These are phyloP conservation scores for Leishmania tarentolae DNA, from an alignment of 208 protist species.

Conservation along the genomic window DNA sequence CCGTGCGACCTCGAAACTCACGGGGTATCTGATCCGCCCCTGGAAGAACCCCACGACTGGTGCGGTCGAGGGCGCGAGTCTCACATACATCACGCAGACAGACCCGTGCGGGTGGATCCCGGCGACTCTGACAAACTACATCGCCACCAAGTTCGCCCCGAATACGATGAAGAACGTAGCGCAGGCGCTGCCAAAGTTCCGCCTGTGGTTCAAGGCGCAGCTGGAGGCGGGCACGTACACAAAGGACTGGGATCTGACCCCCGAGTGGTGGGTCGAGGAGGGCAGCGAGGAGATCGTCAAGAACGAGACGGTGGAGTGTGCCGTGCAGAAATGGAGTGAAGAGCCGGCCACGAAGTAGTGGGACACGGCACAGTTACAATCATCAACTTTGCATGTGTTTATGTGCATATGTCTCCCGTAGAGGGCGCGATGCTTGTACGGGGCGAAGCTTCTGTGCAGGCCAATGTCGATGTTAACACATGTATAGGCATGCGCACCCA, in stretches of 20 bases:
- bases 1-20: slow-evolving; percentile 76
- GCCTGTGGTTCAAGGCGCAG: slow-evolving; percentile 66
- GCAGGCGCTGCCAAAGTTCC: slow-evolving; percentile 57
- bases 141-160: slow-evolving; percentile 80
- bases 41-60: slow-evolving; percentile 54
- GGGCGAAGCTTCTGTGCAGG: neutral
- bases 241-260: slow-evolving; percentile 53
- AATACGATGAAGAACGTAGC: slow-evolving; percentile 62
- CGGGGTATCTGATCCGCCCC: slow-evolving; percentile 85
- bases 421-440: neutral
- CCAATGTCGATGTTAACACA: no score
- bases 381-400: neutral
- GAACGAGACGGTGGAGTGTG: slow-evolving; percentile 64
- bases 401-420: neutral
- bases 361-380: slow-evolving; percentile 10
- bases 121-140: slow-evolving; percentile 69
- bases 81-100: slow-evolving; percentile 89
- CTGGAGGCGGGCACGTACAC: slow-evolving; percentile 52
- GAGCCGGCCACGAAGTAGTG: slow-evolving; percentile 28
- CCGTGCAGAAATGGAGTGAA: slow-evolving; percentile 49
- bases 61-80: slow-evolving; percentile 39
- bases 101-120: slow-evolving; percentile 89
- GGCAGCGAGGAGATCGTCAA: slow-evolving; percentile 33
- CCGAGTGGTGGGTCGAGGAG: slow-evolving; percentile 47
- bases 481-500: no score